Evolutionary conservation across 352 stramenopile species (phyloP), one percentile per base, ranked within the genome.

Genomic region (Phytophthora pistaciae): DNA sequence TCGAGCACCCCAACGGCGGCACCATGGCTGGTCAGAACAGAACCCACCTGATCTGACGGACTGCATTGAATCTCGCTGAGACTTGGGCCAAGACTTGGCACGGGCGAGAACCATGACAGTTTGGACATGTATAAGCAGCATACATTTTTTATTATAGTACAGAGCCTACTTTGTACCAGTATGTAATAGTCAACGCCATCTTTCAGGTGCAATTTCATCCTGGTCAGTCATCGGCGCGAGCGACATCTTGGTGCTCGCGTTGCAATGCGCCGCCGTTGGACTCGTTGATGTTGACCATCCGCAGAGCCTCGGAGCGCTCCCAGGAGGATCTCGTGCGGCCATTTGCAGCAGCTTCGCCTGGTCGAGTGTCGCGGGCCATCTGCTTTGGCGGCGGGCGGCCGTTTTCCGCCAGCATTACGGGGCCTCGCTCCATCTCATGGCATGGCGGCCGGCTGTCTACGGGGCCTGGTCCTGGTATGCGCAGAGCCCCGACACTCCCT

Each of bases 391-490:
- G 54, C 60, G 49, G 60, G 49, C 20, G 33, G 36, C 21, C 40
- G 40, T 20, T 48, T 6, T 48, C 40, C 65, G 55, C 49, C 63
- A 74, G 40, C 46, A 29, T 31, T 64, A 57, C 61, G 38, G 64
- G 49, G 48, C 25, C 69, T 25, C 50, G 68, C 55, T 69, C 64
- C 69, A 67, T 62, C 50, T 55, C 66, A 57, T 49, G 44, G 31
- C 62, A 27, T 27, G 44, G 56, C 50, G 40, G 16, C 40, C 40
- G 40, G 72, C 64, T 69, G 69, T 66, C 57, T 27, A 57, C 62
- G 38, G 48, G 65, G 8, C 64, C 64, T 77, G 70, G 60, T 77
- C 69, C 56, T 57, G 29, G 29, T 64, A 31, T 42, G 64, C 36
- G 40, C 54, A 67, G 61, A 67, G 38, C 63, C 48, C 53, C 16